phyloP scores from a whole-genome alignment of 805 yeast genomes.

The Diddensiella santjacobensis region DNA sequence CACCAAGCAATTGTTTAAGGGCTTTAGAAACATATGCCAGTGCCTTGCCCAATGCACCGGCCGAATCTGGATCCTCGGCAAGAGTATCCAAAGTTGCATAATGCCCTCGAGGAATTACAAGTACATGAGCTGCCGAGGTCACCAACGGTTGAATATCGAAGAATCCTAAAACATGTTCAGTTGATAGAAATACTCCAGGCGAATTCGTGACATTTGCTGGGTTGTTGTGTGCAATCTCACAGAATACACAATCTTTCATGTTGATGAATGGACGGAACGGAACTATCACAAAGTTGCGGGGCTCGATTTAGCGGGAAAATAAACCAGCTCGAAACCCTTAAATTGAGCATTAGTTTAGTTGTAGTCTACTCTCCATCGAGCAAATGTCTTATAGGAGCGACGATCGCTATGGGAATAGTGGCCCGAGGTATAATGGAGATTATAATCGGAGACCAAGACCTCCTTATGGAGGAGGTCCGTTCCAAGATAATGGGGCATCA shows the following conservation, averaged over 20 bases:
- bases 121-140: constrained; percentile 33
- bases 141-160: constrained; percentile 38
- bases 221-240: constrained; percentile 26
- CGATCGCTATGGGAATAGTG: neutral
- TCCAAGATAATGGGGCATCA: neutral
- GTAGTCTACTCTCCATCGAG: too few species aligned
- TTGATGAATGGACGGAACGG: too few species aligned
- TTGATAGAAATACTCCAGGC: constrained; percentile 28
- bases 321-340: too few species aligned
- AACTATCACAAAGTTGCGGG: too few species aligned
- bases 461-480: neutral
- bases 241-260: constrained; percentile 26
- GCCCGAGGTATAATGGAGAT: neutral
- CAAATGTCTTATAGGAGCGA: neutral
- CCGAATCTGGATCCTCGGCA: constrained; percentile 21
- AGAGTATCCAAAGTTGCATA: constrained; percentile 28
- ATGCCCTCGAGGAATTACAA: constrained; percentile 35
- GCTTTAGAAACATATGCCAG: constrained; percentile 30
- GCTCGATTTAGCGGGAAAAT: too few species aligned
- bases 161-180: constrained; percentile 32
- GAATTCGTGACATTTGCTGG: constrained; percentile 17
- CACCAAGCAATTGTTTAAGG: constrained; percentile 20
- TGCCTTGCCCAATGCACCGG: constrained; percentile 27
- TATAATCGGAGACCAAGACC: neutral
- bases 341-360: too few species aligned